A percentile compares a stretch with the other conserved stretches of the same genome.
phyloP scores from a whole-genome alignment of 108 stramenopile genomes.

The Cyclostephanos invisitatus region DNA sequence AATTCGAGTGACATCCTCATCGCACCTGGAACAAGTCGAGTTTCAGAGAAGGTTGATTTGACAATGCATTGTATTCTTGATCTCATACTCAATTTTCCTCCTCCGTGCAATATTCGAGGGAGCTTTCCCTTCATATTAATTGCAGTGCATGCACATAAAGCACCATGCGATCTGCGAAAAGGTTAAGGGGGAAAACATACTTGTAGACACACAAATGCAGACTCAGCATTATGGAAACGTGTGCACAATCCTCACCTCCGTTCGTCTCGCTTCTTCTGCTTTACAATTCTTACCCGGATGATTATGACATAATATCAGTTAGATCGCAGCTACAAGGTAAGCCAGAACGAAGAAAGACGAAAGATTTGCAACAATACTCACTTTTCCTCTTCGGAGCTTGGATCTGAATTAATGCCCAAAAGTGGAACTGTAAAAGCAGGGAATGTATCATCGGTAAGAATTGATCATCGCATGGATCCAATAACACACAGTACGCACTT shows the following conservation, averaged over 20 bases:
- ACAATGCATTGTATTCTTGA: conserved; percentile 85
- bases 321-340: background rate
- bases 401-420: conserved; percentile 85
- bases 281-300: conserved; percentile 40
- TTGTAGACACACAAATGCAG: background rate
- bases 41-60: conserved; percentile 89
- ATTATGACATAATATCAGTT: background rate
- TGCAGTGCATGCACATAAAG: conserved; percentile 81
- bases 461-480: background rate
- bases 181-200: conserved; percentile 60
- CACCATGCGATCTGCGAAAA: conserved; percentile 88
- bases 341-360: background rate
- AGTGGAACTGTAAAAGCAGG: conserved; percentile 48
- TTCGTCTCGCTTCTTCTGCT: conserved; percentile 85
- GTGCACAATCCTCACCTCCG: conserved; percentile 46
- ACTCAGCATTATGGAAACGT: conserved; percentile 13
- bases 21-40: conserved; percentile 75
- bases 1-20: background rate
- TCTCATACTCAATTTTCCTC: conserved; percentile 49
- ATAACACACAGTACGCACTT: conserved; percentile 14
- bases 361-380: conserved; percentile 9
- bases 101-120: conserved; percentile 69
- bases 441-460: background rate
- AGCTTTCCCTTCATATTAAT: conserved; percentile 67
- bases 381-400: conserved; percentile 57